Evolutionary conservation across 495 filamentous ascomycete species (phyloP).

Genomic region (Penicillium cinerascens): DNA sequence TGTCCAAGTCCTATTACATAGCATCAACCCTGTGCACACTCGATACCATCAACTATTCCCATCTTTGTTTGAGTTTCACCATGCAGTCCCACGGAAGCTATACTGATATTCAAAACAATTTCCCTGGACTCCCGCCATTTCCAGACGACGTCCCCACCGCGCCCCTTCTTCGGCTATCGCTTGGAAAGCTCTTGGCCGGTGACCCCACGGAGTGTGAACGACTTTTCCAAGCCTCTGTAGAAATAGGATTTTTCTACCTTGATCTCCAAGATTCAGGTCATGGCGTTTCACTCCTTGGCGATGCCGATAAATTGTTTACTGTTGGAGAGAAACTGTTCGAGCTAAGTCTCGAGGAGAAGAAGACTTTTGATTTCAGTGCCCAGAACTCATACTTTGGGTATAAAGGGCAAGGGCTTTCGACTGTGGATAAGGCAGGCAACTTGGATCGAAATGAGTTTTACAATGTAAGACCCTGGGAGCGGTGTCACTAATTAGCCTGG

Average conservation of each 20-base stretch:
- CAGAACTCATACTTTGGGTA: slow-evolving; percentile 51
- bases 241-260: slow-evolving; percentile 64
- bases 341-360: slow-evolving; percentile 50
- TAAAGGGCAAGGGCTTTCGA: slow-evolving; percentile 49
- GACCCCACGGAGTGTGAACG: slow-evolving; percentile 39
- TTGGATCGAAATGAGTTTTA: slow-evolving; percentile 60
- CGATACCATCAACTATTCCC: not conserved
- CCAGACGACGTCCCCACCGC: slow-evolving; percentile 51
- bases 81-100: not conserved
- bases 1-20: not conserved
- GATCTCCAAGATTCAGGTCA: slow-evolving; percentile 42
- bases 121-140: slow-evolving; percentile 47
- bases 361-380: slow-evolving; percentile 46
- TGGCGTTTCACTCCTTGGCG: slow-evolving; percentile 37
- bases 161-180: slow-evolving; percentile 51
- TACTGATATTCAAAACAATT: slow-evolving; percentile 10
- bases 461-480: slow-evolving; percentile 40
- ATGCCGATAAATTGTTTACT: slow-evolving; percentile 46
- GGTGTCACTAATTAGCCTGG: not conserved
- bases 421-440: slow-evolving; percentile 52
- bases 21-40: not conserved
- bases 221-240: slow-evolving; percentile 46
- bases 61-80: not conserved
- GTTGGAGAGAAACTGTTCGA: slow-evolving; percentile 47
- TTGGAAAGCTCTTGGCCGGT: slow-evolving; percentile 44